Evolutionary conservation across 2,329 filamentous ascomycete species (phyloP).

Genomic region (Paraconiothyrium sp.): DNA sequence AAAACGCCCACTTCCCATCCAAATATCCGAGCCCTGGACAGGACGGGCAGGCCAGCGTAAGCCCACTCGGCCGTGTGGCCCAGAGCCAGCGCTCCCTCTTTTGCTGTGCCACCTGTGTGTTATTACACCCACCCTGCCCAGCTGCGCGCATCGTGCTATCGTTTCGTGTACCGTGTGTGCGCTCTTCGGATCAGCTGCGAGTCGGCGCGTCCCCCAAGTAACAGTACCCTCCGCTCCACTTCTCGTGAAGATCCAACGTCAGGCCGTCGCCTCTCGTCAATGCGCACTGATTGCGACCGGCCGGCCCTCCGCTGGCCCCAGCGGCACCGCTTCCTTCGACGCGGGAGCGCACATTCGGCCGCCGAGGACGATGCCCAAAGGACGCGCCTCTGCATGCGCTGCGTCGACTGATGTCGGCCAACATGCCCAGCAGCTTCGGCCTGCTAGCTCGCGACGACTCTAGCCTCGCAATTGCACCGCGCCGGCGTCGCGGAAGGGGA

Average conservation of each 20-base stretch:
- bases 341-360: conserved; percentile 26
- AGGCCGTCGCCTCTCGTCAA: conserved; percentile 34
- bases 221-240: conserved; percentile 21
- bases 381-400: not conserved
- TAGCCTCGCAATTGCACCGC: conserved; percentile 17
- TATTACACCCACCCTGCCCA: conserved; percentile 17
- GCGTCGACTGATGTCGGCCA: conserved; percentile 8
- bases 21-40: conserved; percentile 12
- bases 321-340: conserved; percentile 34
- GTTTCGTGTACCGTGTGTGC: conserved; percentile 21
- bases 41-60: conserved; percentile 15
- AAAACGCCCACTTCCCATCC: conserved; percentile 28
- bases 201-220: conserved; percentile 18
- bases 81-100: conserved; percentile 13
- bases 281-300: conserved; percentile 31
- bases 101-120: conserved; percentile 30
- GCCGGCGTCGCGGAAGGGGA: conserved; percentile 21
- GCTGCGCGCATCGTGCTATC: conserved; percentile 19
- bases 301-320: conserved; percentile 24
- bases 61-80: conserved; percentile 15
- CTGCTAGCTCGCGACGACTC: conserved; percentile 16
- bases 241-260: conserved; percentile 22
- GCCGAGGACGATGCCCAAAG: conserved; percentile 23
- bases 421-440: conserved; percentile 24
- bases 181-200: conserved; percentile 7